phyloP scores from a whole-genome alignment of 2,329 filamentous ascomycete genomes.

The Seiridium cupressi region DNA sequence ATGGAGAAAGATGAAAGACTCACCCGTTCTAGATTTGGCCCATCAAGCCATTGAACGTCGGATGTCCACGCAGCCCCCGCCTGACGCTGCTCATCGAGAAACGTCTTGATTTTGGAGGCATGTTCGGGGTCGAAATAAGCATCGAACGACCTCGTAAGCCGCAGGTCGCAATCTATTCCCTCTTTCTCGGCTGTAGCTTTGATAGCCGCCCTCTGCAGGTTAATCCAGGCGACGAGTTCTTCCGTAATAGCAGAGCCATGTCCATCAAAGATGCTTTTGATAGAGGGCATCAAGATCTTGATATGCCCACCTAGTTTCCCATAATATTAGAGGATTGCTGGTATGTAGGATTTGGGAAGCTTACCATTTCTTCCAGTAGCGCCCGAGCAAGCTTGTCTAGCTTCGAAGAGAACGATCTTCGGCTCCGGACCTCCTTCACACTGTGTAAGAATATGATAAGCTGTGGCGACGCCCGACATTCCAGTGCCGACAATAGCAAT shows the following conservation, averaged over 20 bases:
- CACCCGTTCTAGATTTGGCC: background rate
- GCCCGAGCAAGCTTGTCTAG: constrained; percentile 5
- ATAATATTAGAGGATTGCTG: background rate
- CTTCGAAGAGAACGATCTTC: constrained; percentile 1
- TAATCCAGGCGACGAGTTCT: background rate
- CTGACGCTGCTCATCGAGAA: background rate
- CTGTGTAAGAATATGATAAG: background rate
- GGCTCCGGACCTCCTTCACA: background rate
- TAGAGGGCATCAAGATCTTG: background rate
- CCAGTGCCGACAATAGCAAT: constrained; percentile 4
- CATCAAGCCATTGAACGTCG: constrained; percentile 5
- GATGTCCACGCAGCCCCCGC: background rate
- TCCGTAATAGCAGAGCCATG: background rate
- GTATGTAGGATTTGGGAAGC: too few relatives aligned
- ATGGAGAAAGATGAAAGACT: background rate
- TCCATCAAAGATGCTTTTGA: background rate
- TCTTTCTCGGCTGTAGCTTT: constrained; percentile 32
- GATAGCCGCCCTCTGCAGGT: constrained; percentile 16
- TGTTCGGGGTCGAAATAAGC: background rate
- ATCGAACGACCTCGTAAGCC: constrained; percentile 22
- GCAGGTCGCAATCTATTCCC: constrained; percentile 36
- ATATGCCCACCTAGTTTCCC: background rate
- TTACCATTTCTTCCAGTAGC: constrained; percentile 7
- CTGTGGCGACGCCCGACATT: background rate
- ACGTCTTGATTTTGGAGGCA: background rate